phyloP scores from a whole-genome alignment of 257 asterid species.

The Gentiana macrophylla region DNA sequence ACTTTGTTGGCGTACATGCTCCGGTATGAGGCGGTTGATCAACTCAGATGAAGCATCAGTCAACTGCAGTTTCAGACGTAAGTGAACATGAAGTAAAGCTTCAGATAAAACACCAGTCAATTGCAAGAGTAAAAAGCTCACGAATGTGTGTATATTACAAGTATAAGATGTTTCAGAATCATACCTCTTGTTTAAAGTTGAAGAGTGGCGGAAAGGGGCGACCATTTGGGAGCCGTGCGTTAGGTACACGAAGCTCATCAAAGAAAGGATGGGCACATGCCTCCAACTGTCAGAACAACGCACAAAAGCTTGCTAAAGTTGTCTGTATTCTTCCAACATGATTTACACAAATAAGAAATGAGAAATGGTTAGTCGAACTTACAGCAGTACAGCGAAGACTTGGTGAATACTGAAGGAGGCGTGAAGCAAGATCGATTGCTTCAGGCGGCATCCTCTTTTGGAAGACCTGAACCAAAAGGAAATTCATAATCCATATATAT shows the following conservation, averaged over 20 bases:
- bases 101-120: too few species aligned
- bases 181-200: slow-evolving; percentile 76
- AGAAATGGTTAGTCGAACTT: slow-evolving; percentile 8
- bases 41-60: slow-evolving; percentile 73
- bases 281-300: slow-evolving; percentile 49
- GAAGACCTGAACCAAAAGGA: slow-evolving; percentile 46
- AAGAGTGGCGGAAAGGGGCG: slow-evolving; percentile 76
- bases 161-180: slow-evolving; percentile 8
- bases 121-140: too few species aligned
- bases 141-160: too few species aligned
- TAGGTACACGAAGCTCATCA: slow-evolving; percentile 77
- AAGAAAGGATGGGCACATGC: slow-evolving; percentile 89
- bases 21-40: slow-evolving; percentile 41
- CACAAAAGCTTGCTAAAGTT: not conserved
- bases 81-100: not conserved
- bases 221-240: slow-evolving; percentile 71
- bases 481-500: slow-evolving; percentile 11
- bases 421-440: slow-evolving; percentile 88
- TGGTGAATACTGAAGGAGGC: slow-evolving; percentile 89
- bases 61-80: slow-evolving; percentile 31
- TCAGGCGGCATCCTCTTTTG: slow-evolving; percentile 94
- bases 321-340: not conserved
- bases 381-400: slow-evolving; percentile 90
- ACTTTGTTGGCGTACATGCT: slow-evolving; percentile 31
- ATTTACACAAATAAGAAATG: not conserved